Percentiles rank a stretch among this genome's conserved stretches.
phyloP scores from a whole-genome alignment of 495 filamentous ascomycete species.

The Hamigera avellanea region DNA sequence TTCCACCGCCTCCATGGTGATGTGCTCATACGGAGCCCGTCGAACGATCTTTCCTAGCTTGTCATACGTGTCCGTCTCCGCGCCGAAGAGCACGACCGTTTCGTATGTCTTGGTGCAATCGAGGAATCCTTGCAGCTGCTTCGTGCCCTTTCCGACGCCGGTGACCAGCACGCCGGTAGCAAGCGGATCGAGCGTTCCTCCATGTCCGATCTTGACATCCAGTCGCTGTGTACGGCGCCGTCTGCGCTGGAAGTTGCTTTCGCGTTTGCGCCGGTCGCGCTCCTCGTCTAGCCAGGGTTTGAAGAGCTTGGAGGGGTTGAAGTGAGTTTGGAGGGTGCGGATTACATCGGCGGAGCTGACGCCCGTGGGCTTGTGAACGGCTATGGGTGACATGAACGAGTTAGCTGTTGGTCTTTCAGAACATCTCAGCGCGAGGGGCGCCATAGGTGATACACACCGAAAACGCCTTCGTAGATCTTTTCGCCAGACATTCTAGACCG shows the following conservation, averaged over 20 bases:
- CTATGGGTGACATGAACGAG: slow-evolving; percentile 29
- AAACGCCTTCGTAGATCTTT: slow-evolving; percentile 62
- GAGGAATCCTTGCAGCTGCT: slow-evolving; percentile 63
- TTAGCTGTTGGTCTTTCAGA: neutral
- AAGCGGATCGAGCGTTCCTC: slow-evolving; percentile 88
- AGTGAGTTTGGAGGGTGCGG: slow-evolving; percentile 66
- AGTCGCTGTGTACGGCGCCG: slow-evolving; percentile 42
- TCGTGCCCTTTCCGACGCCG: slow-evolving; percentile 82
- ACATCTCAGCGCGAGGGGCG: neutral
- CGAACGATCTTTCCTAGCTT: slow-evolving; percentile 67
- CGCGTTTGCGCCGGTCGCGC: slow-evolving; percentile 30
- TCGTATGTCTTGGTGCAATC: slow-evolving; percentile 90
- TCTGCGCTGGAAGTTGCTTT: slow-evolving; percentile 42
- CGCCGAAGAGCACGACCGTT: slow-evolving; percentile 78
- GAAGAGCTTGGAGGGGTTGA: slow-evolving; percentile 73
- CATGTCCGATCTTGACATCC: slow-evolving; percentile 90
- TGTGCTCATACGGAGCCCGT: slow-evolving; percentile 58
- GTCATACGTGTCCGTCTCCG: slow-evolving; percentile 89
- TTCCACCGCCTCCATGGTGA: slow-evolving; percentile 70
- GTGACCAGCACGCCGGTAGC: slow-evolving; percentile 86
- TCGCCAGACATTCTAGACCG: slow-evolving; percentile 43
- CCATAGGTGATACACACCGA: slow-evolving; percentile 37
- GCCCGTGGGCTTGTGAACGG: slow-evolving; percentile 82
- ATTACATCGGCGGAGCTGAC: slow-evolving; percentile 81
- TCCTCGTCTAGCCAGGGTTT: slow-evolving; percentile 58